Conservation (phyloP, 805 yeast species). For the Wickerhamiella spandovensis region DNA sequence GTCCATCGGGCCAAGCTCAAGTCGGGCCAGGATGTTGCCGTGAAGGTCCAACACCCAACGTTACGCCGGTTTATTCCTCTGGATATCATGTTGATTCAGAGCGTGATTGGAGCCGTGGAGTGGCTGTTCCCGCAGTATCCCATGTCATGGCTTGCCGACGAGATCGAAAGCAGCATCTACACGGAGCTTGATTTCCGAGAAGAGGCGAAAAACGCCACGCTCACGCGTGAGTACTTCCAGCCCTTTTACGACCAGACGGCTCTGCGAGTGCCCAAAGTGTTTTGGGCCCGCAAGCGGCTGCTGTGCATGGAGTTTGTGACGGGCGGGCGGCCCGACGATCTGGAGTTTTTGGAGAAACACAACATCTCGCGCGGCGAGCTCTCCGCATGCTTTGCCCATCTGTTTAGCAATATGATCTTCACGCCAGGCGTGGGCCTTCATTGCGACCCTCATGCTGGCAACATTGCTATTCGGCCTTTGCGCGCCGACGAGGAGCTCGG, state of each 20-base stretch:
- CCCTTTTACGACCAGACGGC: slow-evolving; percentile 52
- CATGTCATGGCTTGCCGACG: slow-evolving; percentile 89
- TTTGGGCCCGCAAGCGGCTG: slow-evolving; percentile 53
- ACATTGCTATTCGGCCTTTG: slow-evolving; percentile 59
- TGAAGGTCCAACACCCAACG: slow-evolving; percentile 88
- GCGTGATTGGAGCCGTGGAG: slow-evolving; percentile 61
- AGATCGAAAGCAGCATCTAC: slow-evolving; percentile 69
- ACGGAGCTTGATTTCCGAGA: slow-evolving; percentile 82
- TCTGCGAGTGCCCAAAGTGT: slow-evolving; percentile 60
- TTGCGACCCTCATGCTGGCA: slow-evolving; percentile 98
- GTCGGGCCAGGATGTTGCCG: slow-evolving; percentile 69
- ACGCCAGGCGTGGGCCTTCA: slow-evolving; percentile 85
- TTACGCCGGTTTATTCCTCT: slow-evolving; percentile 78
- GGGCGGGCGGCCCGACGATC: slow-evolving; percentile 75
- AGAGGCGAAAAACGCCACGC: slow-evolving; percentile 70
- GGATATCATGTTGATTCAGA: slow-evolving; percentile 65
- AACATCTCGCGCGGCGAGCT: slow-evolving; percentile 65
- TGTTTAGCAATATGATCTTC: slow-evolving; percentile 90
- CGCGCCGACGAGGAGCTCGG: slow-evolving; percentile 22
- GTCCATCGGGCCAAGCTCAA: slow-evolving; percentile 67
- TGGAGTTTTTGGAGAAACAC: slow-evolving; percentile 46
- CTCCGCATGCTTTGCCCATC: slow-evolving; percentile 72
- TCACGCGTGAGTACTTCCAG: slow-evolving; percentile 56
- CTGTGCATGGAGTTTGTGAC: slow-evolving; percentile 76
- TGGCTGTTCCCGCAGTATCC: slow-evolving; percentile 88